A percentile compares a stretch with the other conserved stretches of the same genome.
phyloP scores from a whole-genome alignment of 1,284 basidiomycete genomes.

The Tylopilus sp. region DNA sequence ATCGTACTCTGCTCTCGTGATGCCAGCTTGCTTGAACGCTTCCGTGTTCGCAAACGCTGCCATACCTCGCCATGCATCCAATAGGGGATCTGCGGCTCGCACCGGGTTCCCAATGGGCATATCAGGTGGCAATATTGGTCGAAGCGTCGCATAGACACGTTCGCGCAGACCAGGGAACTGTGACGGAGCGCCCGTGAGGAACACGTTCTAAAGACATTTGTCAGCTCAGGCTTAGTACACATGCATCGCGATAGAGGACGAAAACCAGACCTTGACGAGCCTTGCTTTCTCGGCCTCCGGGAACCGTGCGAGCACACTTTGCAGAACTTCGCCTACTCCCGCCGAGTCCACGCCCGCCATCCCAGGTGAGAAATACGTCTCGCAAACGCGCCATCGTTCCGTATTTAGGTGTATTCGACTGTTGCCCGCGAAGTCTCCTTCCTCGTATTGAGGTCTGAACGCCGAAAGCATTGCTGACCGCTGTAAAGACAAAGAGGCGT shows the following conservation, averaged over 20 bases:
- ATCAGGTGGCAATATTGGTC: constrained; percentile 80
- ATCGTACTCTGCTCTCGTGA: constrained; percentile 83
- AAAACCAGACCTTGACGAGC: constrained; percentile 51
- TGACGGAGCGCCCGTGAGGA: constrained; percentile 84
- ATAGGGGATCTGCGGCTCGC: constrained; percentile 61
- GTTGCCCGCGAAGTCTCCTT: constrained; percentile 67
- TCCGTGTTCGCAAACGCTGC: constrained; percentile 72
- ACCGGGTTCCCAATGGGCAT: constrained; percentile 62
- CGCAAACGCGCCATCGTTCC: constrained; percentile 92
- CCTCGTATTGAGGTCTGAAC: constrained; percentile 73
- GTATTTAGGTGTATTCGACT: constrained; percentile 88
- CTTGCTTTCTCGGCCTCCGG: constrained; percentile 60
- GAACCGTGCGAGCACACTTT: constrained; percentile 85
- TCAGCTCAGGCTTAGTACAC: neutral
- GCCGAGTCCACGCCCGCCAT: constrained; percentile 97
- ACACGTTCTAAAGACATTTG: constrained; percentile 67
- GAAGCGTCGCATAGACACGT: constrained; percentile 69
- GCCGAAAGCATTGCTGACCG: constrained; percentile 84
- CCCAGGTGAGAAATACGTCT: constrained; percentile 89
- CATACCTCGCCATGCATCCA: constrained; percentile 95
- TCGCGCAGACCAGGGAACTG: constrained; percentile 70
- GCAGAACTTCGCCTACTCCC: constrained; percentile 87
- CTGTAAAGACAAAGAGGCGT: constrained; percentile 72
- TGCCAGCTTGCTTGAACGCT: constrained; percentile 55
- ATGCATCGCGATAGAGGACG: neutral